Base-by-base conservation (phyloP, 192 early-diverging fungal genomes). In the Entomortierella lignicola region DNA sequence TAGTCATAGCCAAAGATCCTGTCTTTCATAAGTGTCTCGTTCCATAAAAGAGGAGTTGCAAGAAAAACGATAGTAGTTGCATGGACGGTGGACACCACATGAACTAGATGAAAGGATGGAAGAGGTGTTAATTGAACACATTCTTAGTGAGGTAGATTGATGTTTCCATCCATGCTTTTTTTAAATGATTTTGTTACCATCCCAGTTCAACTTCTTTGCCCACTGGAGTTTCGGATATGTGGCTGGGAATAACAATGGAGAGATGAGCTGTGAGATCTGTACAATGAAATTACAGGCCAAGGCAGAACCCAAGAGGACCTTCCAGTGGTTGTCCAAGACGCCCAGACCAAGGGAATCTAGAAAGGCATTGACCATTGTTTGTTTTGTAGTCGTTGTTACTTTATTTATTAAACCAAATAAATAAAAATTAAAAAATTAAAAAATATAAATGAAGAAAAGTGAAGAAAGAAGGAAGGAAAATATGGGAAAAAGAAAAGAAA, bases 41-140 rank as follows among this genome's bases (percentile, higher is more conserved):
- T 87, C 71, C 83, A 87, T 34, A 98, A 73, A 2, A 95, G 77
- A n/a, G 91, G 91, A 13, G 89, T 67, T 1, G 92, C 85, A 4
- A 92, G 80, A 3, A 85, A 6, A 0, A 92, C 84, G n/a, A 95
- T 89, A 26, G 84, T 34, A 25, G 92, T 71, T 39, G 94, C 89
- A 72, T 96, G 92, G 30, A 92, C 80, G 54, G 89, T 85, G 13
- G 95, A 95, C n/a, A 93, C 93, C 25, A 92, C 86, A 74, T 95
- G 95, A 30, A 98, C 74, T 77, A 55, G 30, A 42, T 4, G 8
- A 30, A 26, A 47, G 2, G 15, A 47, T 15, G 12, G 39, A 48
- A 42, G 30, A 18, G 32, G 41, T n/a, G 47, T 34, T 15, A 44
- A 29, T 32, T 59, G 39, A 69, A 32, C n/a, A n/a, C n/a, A n/a